Evolutionary conservation across 768 basidiomycete genomes (phyloP), one percentile per base, ranked within the genome.

Genomic region (Suillus decipiens): DNA sequence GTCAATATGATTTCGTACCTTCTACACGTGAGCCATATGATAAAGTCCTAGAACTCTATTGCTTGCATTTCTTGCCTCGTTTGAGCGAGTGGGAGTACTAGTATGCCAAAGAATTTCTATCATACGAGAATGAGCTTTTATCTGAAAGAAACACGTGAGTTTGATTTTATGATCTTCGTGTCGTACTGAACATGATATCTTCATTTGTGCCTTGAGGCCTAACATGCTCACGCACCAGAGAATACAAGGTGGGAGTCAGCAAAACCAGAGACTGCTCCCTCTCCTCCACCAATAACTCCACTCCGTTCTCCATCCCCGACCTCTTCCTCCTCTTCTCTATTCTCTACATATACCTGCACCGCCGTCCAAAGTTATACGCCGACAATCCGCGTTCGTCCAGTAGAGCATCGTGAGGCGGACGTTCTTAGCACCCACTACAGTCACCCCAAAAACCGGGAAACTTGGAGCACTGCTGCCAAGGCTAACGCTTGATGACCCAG

Each of bases 51-150:
- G 91, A 93, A 66, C 73, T 92, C 12, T 95, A 94, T 74, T 87
- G 86, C 68, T 77, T 93, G 17, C 86, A 88, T 63, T 76, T 94
- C 41, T 75, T 95, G 41, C 89, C 92, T 0, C 84, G 84, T 54
- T 72, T 94, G 33, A 85, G 84, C 55, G 87, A 92, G 69, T 94
- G 92, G 92, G 86, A 88, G 22, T 92, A 92, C 68, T n/a, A n/a
- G n/a, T n/a, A n/a, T n/a, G 90, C 88, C 17, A 81, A 78, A 59
- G 90, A 92, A 66, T 93, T 93, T 70, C 70, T 95, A 63, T 79
- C 83, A 45, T 90, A 89, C 66, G 92, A 94, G 70, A 78, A 78
- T 31, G 90, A 93, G 69, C 78, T 94, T 33, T 67, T 81, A 19
- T 66, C 71, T 1, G 75, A 79, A 77, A 73, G 57, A 80, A 85